These are phyloP conservation scores for Striga asiatica DNA, from an alignment of 257 asterid genomes.

Conservation along the genomic window DNA sequence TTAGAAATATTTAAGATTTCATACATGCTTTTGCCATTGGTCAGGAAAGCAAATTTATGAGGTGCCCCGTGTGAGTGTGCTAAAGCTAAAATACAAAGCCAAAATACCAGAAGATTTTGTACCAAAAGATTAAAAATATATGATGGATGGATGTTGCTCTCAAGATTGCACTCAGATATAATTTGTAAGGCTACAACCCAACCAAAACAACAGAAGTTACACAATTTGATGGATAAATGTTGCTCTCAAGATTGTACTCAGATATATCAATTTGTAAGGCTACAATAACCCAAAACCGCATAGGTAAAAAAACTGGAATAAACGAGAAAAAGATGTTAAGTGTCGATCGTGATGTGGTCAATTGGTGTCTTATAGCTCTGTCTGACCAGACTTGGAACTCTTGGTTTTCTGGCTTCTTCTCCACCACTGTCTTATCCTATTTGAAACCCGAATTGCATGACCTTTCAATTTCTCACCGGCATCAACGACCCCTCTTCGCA, in stretches of 20 bases:
- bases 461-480: constrained; percentile 43
- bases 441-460: constrained; percentile 39
- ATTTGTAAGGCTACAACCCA: too few relatives aligned
- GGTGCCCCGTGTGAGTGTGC: too few relatives aligned
- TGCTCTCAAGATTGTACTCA: background rate
- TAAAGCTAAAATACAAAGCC: too few relatives aligned
- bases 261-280: background rate
- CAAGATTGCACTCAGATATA: background rate
- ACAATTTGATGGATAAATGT: background rate
- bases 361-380: constrained; percentile 38
- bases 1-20: too few relatives aligned
- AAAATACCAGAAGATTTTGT: too few relatives aligned
- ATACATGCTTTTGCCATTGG: too few relatives aligned
- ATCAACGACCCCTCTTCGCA: constrained; percentile 35
- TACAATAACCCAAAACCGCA: background rate
- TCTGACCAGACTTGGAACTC: constrained; percentile 30
- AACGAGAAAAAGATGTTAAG: too few relatives aligned
- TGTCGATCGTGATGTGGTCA: background rate
- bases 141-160: background rate
- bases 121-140: too few relatives aligned
- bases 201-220: background rate
- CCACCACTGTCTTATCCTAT: constrained; percentile 58
- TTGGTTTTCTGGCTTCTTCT: constrained; percentile 30
- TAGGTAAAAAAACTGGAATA: background rate
- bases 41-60: too few relatives aligned